These are phyloP conservation scores for Metschnikowia lochheadii DNA, from an alignment of 805 yeast species.

Conservation along the genomic window DNA sequence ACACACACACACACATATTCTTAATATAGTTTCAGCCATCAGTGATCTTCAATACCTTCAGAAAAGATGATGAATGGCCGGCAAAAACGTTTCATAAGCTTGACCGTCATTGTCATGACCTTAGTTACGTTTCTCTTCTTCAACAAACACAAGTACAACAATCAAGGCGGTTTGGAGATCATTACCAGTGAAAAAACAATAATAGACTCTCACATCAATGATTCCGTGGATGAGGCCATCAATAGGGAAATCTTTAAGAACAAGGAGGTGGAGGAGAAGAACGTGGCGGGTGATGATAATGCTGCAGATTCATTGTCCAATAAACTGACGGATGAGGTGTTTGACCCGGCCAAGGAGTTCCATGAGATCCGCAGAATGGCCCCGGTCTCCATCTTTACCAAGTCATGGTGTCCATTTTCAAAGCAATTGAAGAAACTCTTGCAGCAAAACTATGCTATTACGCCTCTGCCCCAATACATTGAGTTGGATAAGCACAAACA, in stretches of 20 bases:
- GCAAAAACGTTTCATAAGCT: conserved; percentile 6
- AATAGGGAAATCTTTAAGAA: conserved; percentile 33
- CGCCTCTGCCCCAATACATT: conserved; percentile 68
- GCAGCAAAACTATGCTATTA: conserved; percentile 57
- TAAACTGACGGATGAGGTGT: conserved; percentile 9
- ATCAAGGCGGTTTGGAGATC: conserved; percentile 27
- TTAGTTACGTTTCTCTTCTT: conserved; percentile 24
- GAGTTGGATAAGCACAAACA: conserved; percentile 79
- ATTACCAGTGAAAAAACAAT: conserved; percentile 19
- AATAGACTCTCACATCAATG: conserved; percentile 34
- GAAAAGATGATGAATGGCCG: conserved; percentile 2
- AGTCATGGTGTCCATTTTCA: conserved; percentile 70
- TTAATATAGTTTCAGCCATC: too few relatives aligned
- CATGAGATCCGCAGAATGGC: conserved; percentile 53
- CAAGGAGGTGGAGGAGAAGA: conserved; percentile 12
- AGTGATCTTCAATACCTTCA: too few relatives aligned
- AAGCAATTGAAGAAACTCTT: conserved; percentile 65
- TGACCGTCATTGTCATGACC: conserved; percentile 5
- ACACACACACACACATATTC: too few relatives aligned
- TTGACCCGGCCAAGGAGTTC: conserved; percentile 41
- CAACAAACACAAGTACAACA: conserved; percentile 28
- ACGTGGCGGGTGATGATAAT: conserved; percentile 5
- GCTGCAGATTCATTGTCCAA: conserved; percentile 7
- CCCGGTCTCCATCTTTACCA: conserved; percentile 62
- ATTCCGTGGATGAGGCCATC: conserved; percentile 36